Conservation (phyloP, 2,329 filamentous ascomycete species). For the Aureobasidium sp. region DNA sequence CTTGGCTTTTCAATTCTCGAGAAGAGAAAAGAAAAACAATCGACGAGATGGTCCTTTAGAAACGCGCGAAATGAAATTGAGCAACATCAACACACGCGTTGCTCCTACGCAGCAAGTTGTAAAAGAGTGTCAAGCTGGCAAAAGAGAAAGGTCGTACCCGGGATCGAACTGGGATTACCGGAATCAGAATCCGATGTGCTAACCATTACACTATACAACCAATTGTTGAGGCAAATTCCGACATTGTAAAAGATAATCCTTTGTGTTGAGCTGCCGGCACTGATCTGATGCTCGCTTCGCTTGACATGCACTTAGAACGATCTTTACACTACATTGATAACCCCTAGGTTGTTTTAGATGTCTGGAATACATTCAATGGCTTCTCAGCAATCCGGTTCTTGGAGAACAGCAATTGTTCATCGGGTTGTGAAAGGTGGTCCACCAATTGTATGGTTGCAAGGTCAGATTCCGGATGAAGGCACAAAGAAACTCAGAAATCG, state of each 20-base stretch:
- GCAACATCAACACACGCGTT: too few species aligned
- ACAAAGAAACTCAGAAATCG: neutral
- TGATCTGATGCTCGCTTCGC: too few species aligned
- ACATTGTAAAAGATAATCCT: neutral
- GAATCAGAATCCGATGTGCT: constrained; percentile 15
- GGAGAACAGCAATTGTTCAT: too few species aligned
- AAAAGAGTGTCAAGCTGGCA: neutral
- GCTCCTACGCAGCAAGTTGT: too few species aligned
- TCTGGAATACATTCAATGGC: too few species aligned
- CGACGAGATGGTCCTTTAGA: neutral
- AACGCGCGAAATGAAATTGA: neutral
- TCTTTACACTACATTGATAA: too few species aligned
- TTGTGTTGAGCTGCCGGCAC: too few species aligned
- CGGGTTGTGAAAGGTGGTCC: neutral
- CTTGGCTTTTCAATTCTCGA: neutral
- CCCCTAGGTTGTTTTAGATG: too few species aligned
- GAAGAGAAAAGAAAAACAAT: neutral
- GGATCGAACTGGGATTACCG: constrained; percentile 14
- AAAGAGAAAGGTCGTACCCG: constrained; percentile 11
- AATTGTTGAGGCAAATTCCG: neutral
- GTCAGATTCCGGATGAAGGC: neutral
- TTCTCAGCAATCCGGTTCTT: too few species aligned
- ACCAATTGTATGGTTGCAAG: neutral
- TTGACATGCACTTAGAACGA: too few species aligned
- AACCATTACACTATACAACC: constrained; percentile 15